Evolutionary conservation across 345 rosid genomes (phyloP), one percentile per base, ranked within the genome.

Genomic region (Syzygium oleosum): DNA sequence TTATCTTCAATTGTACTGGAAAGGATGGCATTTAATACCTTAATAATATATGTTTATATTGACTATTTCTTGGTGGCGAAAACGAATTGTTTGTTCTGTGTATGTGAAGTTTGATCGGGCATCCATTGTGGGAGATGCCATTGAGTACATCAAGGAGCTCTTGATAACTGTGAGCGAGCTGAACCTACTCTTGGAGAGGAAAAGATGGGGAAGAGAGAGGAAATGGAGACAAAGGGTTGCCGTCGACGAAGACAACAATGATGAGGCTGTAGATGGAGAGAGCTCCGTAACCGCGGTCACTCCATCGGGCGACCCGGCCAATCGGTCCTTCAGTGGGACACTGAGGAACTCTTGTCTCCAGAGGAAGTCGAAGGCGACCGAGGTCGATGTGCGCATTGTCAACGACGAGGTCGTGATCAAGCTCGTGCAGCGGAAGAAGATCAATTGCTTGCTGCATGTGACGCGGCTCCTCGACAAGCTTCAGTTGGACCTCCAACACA

Each of bases 331-430:
- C 78, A 93, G 86, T 56, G 86, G 91, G 78, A 90, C 94, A 2
- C 61, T 95, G 73, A 95, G 95, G 87, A 95, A 94, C 90, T 95
- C 98, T 84, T 94, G 96, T 97, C 91, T 94, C 16, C 95, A 95
- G 88, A 94, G 98, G 91, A 96, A 95, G 88, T 95, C 99, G 27
- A 94, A 92, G 89, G 97, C 92, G 29, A 93, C 96, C 5, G 98
- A 96, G 90, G 96, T 96, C 10, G 98, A 97, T 85, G 99, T 97
- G 55, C 94, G 94, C 73, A 92, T 97, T 25, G 86, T 95, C 46
- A 95, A 95, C 58, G 97, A 94, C 85, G 98, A 96, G 91, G 98
- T 96, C 27, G 94, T 95, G 46, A 94, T 97, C 88, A 95, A 95
- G 89, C 93, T 97, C 61, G 93, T 95, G 34, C 98, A 93, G 89